Base-by-base conservation (phyloP, 2,329 filamentous ascomycete genomes). In the Fragosphaeria purpurea region DNA sequence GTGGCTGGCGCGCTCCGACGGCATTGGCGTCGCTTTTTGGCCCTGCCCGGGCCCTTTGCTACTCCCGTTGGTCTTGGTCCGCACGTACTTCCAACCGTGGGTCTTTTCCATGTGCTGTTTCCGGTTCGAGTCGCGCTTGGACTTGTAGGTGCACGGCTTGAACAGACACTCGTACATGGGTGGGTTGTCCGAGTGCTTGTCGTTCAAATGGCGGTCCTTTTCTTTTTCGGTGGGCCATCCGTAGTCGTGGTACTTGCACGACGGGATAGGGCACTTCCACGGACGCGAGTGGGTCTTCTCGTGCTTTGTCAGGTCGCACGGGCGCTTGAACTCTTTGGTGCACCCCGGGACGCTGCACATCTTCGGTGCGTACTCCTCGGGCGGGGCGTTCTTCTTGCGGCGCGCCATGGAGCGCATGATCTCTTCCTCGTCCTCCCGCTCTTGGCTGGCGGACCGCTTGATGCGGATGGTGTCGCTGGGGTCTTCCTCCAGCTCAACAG, bases 61-160 rank as follows among this genome's bases (percentile, higher is more conserved):
- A 70, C 85, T 87, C 64, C 86, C 86, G 62, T 94, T 95, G 66
- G 85, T 90, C 77, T 96, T 96, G 53, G 88, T 91, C 57, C 91
- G 86, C 50, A 90, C 77, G 59, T 96, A 96, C n/a, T 76, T 75
- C 85, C 88, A 95, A 52, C 84, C 83, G 62, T 97, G 90, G 1
- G 88, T 85, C 69, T 96, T 96, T 72, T 97, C 91, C 90, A 96
- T 96, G 70, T 97, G 90, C 68, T 96, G 91, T 66, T 96, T 96
- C 78, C 88, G 94, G 68, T 97, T 97, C 56, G 86, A 93, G 71
- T 95, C 86, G 53, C 90, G 85, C 75, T 97, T 97, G 9, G 90
- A 95, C 62, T 88, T 86, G 72, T 97, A 97, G 0, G 86, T 82
- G 75, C 93, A 97, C 31, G 85, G 85, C 59, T 82, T 76, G 69